These are phyloP conservation scores for Gossypium turneri DNA, from an alignment of 345 rosid species.

Conservation along the genomic window DNA sequence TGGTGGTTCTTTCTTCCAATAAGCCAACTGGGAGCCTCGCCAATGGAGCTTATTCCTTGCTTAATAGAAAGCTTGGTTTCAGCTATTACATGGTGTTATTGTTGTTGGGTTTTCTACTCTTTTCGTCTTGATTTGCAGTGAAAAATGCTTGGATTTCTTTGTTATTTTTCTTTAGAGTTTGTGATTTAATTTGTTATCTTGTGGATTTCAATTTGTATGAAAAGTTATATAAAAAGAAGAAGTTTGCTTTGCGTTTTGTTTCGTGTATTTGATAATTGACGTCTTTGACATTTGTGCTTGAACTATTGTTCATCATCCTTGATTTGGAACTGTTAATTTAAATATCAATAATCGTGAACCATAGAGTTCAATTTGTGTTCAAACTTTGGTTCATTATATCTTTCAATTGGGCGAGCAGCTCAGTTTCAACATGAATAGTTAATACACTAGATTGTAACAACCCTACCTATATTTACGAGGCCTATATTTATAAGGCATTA, in stretches of 20 bases:
- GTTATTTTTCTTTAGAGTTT: background rate
- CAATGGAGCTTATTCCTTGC: conserved; percentile 23
- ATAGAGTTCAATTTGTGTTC: too few relatives aligned
- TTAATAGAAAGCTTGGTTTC: conserved; percentile 11
- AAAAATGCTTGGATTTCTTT: background rate
- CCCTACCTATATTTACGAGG: too few relatives aligned
- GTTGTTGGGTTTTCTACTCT: conserved; percentile 11
- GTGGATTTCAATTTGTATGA: background rate
- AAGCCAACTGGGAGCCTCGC: conserved; percentile 47
- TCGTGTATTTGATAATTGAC: background rate
- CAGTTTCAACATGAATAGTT: too few relatives aligned
- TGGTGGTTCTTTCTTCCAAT: conserved; percentile 44
- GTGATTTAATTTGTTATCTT: background rate
- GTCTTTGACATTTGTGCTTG: background rate
- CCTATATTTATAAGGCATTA: too few relatives aligned
- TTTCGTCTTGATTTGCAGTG: background rate
- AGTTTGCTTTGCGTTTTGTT: background rate
- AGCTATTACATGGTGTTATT: conserved; percentile 6
- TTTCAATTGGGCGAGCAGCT: too few relatives aligned
- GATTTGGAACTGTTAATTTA: background rate
- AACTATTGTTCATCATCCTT: background rate
- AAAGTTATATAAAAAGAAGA: background rate
- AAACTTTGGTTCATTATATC: too few relatives aligned
- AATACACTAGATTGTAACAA: too few relatives aligned
- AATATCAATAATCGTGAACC: background rate